Conservation (phyloP, 148 eudicot species). For the Vaccinium corymbosum region DNA sequence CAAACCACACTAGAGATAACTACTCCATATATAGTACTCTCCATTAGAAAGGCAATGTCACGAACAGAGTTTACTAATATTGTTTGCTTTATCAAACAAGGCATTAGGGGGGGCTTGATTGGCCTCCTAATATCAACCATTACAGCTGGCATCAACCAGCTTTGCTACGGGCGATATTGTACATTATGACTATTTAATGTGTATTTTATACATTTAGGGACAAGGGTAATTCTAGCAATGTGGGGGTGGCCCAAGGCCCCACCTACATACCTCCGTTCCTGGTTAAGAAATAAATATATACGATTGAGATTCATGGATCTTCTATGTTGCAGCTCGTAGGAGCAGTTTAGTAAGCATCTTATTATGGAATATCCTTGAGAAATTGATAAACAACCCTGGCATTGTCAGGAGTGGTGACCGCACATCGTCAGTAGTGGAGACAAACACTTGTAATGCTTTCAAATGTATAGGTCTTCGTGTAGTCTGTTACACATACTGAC, state of each 20-base stretch:
- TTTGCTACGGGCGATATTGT: not conserved
- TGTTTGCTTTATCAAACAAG: not conserved
- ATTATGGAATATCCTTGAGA: not conserved
- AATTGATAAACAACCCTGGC: not conserved
- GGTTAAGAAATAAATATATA: no score
- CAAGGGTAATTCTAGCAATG: no score
- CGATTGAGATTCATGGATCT: not conserved
- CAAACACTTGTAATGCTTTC: not conserved
- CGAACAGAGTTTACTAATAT: not conserved
- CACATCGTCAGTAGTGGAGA: not conserved
- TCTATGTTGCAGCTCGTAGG: no score
- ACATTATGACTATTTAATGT: no score
- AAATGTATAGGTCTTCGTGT: not conserved
- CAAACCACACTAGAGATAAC: not conserved
- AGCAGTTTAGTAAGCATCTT: not conserved
- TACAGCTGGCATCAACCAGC: not conserved
- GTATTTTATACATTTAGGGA: no score
- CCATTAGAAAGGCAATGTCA: not conserved
- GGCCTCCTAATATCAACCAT: not conserved
- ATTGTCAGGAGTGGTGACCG: not conserved
- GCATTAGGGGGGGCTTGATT: not conserved
- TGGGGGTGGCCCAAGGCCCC: no score
- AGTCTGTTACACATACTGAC: not conserved
- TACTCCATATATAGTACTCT: not conserved
- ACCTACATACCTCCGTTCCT: no score